Conservation (phyloP, 1,284 basidiomycete species). For the Caloboletus firmus region DNA sequence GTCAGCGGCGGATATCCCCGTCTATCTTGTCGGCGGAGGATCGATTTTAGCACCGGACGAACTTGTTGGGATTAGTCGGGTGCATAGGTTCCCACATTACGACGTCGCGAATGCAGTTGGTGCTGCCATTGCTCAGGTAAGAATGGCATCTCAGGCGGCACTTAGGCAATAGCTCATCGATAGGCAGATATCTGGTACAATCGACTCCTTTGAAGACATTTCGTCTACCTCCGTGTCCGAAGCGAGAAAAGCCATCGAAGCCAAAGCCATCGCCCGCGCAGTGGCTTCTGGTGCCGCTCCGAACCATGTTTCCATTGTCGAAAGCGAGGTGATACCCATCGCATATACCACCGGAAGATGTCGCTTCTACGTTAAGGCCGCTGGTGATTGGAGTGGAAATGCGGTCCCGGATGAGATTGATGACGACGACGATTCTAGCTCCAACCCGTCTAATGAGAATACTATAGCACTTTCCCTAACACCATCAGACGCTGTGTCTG, state of each 20-base stretch:
- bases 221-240: constrained; percentile 43
- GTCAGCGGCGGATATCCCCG: constrained; percentile 45
- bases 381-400: constrained; percentile 45
- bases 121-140: constrained; percentile 45
- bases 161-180: constrained; percentile 7
- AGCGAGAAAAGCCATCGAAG: constrained; percentile 44
- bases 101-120: constrained; percentile 64
- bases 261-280: constrained; percentile 38
- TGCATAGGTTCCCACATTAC: constrained; percentile 52
- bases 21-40: constrained; percentile 57
- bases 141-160: not conserved
- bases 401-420: constrained; percentile 27
- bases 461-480: not conserved
- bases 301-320: constrained; percentile 36
- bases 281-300: constrained; percentile 46
- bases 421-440: constrained; percentile 8
- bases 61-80: constrained; percentile 49
- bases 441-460: constrained; percentile 12
- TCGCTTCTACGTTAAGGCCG: constrained; percentile 54
- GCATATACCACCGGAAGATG: constrained; percentile 36
- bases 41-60: constrained; percentile 49
- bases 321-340: constrained; percentile 40
- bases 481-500: constrained; percentile 1
- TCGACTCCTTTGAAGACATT: constrained; percentile 43
- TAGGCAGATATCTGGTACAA: constrained; percentile 39